phyloP scores from a whole-genome alignment of 768 basidiomycete species.

The Lentinula sp. region DNA sequence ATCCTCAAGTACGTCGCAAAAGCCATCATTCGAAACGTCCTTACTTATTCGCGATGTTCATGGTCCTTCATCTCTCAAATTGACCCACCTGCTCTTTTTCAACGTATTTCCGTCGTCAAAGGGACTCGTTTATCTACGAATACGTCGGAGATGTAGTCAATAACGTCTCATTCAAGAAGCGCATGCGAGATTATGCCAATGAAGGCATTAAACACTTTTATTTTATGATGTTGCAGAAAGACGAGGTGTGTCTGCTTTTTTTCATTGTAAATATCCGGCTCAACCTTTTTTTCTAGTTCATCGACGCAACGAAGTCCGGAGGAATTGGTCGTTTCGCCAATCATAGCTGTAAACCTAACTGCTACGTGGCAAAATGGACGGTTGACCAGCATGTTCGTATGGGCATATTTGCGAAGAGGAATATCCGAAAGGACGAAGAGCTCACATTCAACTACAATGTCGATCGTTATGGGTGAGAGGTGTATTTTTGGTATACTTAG shows the following conservation, averaged over 20 bases:
- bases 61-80: background rate
- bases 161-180: slow-evolving; percentile 79
- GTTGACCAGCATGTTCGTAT: slow-evolving; percentile 85
- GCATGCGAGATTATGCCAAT: slow-evolving; percentile 89
- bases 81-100: background rate
- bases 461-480: slow-evolving; percentile 90
- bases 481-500: background rate
- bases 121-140: slow-evolving; percentile 93
- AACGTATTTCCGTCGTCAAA: slow-evolving; percentile 23
- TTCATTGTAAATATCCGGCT: background rate
- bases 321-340: slow-evolving; percentile 97
- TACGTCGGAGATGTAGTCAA: slow-evolving; percentile 96
- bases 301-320: slow-evolving; percentile 96
- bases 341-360: slow-evolving; percentile 96
- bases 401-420: slow-evolving; percentile 94
- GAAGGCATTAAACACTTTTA: slow-evolving; percentile 97
- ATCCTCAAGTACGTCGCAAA: slow-evolving; percentile 49
- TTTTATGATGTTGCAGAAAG: slow-evolving; percentile 99
- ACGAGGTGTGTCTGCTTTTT: slow-evolving; percentile 59
- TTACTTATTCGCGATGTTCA: slow-evolving; percentile 8
- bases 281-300: slow-evolving; percentile 53
- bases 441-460: slow-evolving; percentile 99
- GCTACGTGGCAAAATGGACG: slow-evolving; percentile 98
- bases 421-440: slow-evolving; percentile 76
- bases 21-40: background rate